Conservation (phyloP, 2,329 filamentous ascomycete genomes). For the Fusarium sp. region DNA sequence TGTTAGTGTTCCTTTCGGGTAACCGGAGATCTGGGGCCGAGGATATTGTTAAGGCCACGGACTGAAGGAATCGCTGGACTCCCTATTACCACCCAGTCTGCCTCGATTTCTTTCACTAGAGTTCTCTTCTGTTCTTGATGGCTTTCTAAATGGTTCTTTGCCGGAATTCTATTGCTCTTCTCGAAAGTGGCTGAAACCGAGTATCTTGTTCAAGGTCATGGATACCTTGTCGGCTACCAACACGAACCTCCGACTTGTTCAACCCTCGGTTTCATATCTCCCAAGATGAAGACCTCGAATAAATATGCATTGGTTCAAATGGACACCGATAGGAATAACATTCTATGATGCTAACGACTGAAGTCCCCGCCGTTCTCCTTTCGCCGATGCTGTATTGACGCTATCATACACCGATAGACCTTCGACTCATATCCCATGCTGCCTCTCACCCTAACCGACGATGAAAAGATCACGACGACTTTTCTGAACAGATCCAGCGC, state of each 20-base stretch:
- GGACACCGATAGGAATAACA: neutral
- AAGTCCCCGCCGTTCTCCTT: too few relatives aligned
- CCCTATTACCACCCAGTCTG: neutral
- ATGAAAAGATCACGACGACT: neutral
- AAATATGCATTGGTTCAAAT: neutral
- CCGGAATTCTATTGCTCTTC: neutral
- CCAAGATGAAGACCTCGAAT: neutral
- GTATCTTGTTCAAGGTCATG: neutral
- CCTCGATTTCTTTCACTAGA: neutral
- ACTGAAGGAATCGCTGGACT: neutral
- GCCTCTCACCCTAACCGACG: too few relatives aligned
- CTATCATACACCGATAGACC: neutral
- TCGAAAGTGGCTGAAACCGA: neutral
- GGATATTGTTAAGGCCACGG: neutral
- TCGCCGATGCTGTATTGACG: neutral
- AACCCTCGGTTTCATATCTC: neutral
- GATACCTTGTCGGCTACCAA: neutral
- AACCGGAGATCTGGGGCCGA: constrained; percentile 11
- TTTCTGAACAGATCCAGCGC: neutral
- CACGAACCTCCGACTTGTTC: neutral
- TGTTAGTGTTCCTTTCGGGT: constrained; percentile 1
- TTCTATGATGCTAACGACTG: neutral
- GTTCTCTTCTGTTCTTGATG: neutral
- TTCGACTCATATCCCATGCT: neutral
- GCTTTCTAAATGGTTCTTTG: neutral